These are phyloP conservation scores for Pseudozyma sp. DNA, from an alignment of 1,284 basidiomycete species.

Conservation along the genomic window DNA sequence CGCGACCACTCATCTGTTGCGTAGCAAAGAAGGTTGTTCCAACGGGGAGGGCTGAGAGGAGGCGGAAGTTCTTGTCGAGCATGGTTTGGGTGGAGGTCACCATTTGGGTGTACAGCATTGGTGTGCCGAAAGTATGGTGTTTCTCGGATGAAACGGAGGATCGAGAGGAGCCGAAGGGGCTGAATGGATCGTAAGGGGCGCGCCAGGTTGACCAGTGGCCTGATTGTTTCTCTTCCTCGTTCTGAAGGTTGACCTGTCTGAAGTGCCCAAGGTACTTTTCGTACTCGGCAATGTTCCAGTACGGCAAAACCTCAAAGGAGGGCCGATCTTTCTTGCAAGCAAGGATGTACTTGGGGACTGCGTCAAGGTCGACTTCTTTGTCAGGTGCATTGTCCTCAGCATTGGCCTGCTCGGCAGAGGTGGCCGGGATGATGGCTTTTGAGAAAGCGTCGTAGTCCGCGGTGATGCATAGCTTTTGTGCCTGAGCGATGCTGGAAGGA, in stretches of 20 bases:
- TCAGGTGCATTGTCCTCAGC: constrained; percentile 22
- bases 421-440: constrained; percentile 23
- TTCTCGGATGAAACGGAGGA: not conserved
- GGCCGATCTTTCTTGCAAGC: constrained; percentile 23
- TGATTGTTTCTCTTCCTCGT: constrained; percentile 9
- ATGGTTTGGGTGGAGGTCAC: constrained; percentile 96
- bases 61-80: constrained; percentile 85
- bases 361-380: constrained; percentile 57
- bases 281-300: constrained; percentile 53
- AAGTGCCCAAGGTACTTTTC: constrained; percentile 29
- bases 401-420: not conserved
- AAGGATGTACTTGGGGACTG: constrained; percentile 61
- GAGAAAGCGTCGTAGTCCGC: constrained; percentile 48
- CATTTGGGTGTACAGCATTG: constrained; percentile 85
- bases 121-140: constrained; percentile 74
- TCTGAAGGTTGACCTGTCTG: constrained; percentile 20
- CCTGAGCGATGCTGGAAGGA: constrained; percentile 10
- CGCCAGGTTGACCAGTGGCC: constrained; percentile 41
- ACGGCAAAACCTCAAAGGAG: constrained; percentile 17
- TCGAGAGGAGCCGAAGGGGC: constrained; percentile 20
- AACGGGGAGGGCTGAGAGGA: constrained; percentile 79
- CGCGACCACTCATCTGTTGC: constrained; percentile 87
- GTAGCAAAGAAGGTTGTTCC: constrained; percentile 86
- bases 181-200: constrained; percentile 38
- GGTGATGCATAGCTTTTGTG: constrained; percentile 23